Evolutionary conservation across 2,329 filamentous ascomycete genomes (phyloP).

Genomic region (Pseudogymnoascus sp.): DNA sequence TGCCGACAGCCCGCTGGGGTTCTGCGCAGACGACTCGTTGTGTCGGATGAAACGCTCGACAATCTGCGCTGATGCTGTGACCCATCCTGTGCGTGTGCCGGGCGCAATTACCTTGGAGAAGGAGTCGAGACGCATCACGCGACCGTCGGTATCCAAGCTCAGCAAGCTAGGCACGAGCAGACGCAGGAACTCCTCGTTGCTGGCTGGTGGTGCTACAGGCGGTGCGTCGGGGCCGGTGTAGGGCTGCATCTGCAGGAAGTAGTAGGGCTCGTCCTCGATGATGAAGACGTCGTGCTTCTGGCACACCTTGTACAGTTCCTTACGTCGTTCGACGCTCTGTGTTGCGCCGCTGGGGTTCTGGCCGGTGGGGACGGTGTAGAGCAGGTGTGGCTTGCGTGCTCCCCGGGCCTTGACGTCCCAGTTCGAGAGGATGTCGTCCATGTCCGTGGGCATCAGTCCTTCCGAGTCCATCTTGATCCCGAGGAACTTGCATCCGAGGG

Average conservation of each 20-base stretch:
- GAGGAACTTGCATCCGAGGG: conserved; percentile 53
- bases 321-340: conserved; percentile 50
- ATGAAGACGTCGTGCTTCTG: conserved; percentile 67
- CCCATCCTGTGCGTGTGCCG: conserved; percentile 77
- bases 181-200: conserved; percentile 65
- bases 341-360: conserved; percentile 73
- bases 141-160: conserved; percentile 76
- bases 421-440: conserved; percentile 56
- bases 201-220: conserved; percentile 46
- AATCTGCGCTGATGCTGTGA: conserved; percentile 79
- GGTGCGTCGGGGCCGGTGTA: conserved; percentile 42
- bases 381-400: conserved; percentile 56
- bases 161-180: conserved; percentile 68
- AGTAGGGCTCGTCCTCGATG: conserved; percentile 69
- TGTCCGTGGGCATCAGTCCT: conserved; percentile 53
- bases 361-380: conserved; percentile 67
- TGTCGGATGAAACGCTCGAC: conserved; percentile 76
- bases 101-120: conserved; percentile 89
- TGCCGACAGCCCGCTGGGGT: conserved; percentile 78
- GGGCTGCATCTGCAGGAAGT: conserved; percentile 61
- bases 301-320: conserved; percentile 56
- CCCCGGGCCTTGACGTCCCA: conserved; percentile 55
- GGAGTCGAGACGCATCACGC: conserved; percentile 84
- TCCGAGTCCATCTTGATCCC: conserved; percentile 59
- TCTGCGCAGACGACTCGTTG: conserved; percentile 77